Conservation (phyloP, 140 eudicot species). For the Stevia rebaudiana region DNA sequence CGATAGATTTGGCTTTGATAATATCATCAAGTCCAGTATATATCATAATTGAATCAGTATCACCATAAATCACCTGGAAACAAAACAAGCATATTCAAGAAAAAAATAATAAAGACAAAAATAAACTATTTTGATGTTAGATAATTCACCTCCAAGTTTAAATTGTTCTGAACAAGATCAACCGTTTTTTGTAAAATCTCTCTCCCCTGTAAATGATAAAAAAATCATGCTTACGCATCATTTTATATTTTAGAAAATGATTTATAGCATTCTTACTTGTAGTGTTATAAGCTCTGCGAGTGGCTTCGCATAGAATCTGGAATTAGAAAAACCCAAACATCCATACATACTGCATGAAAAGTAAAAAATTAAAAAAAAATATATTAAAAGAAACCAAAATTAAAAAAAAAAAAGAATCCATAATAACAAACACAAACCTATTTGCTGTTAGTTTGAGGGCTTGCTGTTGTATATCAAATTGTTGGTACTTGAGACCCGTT, state of each 20-base stretch:
- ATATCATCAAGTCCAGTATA: slow-evolving; percentile 89
- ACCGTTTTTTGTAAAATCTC: slow-evolving; percentile 96
- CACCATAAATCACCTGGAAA: slow-evolving; percentile 92
- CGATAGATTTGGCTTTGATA: slow-evolving; percentile 72
- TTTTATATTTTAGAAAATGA: not conserved
- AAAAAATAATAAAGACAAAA: not conserved
- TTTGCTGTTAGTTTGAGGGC: slow-evolving; percentile 97
- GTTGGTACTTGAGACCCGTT: slow-evolving; percentile 85
- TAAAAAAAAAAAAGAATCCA: not conserved
- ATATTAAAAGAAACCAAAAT: not conserved
- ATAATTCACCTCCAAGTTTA: slow-evolving; percentile 71
- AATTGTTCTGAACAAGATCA: slow-evolving; percentile 79
- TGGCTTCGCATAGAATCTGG: slow-evolving; percentile 97
- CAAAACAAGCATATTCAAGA: slow-evolving; percentile 6
- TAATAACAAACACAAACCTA: slow-evolving; percentile 40
- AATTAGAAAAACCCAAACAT: slow-evolving; percentile 92
- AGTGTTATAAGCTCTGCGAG: slow-evolving; percentile 90
- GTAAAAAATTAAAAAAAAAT: not conserved
- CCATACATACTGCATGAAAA: slow-evolving; percentile 84
- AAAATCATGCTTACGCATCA: slow-evolving; percentile 2
- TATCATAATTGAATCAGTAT: slow-evolving; percentile 98
- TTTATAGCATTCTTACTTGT: slow-evolving; percentile 47
- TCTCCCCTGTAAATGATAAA: slow-evolving; percentile 68
- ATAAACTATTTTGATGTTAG: not conserved
- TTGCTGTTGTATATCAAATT: slow-evolving; percentile 94